A percentile compares a stretch with the other conserved stretches of the same genome.
These are phyloP conservation scores for Pichia ethanolica DNA, from an alignment of 805 yeast species.

Conservation along the genomic window DNA sequence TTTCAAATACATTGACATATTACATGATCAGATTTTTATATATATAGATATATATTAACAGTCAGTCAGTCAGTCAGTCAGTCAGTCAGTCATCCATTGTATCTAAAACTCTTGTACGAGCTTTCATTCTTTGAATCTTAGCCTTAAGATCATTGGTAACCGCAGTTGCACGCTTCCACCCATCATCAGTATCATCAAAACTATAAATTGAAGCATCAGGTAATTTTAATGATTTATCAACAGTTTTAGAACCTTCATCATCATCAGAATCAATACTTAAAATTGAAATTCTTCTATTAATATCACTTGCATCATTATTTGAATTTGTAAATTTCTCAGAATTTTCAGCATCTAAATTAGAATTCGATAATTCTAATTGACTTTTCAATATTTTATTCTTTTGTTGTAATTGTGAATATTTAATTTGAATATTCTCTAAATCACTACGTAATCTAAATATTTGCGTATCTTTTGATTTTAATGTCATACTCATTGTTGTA, in stretches of 20 bases:
- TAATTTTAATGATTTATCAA: constrained; percentile 9
- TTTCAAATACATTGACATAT: no score
- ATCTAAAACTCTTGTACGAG: constrained; percentile 33
- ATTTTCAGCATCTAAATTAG: constrained; percentile 1
- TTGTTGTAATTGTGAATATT: constrained; percentile 29
- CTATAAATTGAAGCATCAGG: constrained; percentile 22
- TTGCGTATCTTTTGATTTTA: constrained; percentile 66
- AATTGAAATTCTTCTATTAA: constrained; percentile 27
- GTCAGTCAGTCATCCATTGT: constrained; percentile 4
- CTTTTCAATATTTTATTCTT: constrained; percentile 14
- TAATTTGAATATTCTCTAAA: constrained; percentile 48
- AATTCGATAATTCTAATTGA: constrained; percentile 5
- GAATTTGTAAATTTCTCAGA: neutral
- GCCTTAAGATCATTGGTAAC: constrained; percentile 82
- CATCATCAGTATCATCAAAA: constrained; percentile 47
- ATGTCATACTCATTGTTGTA: constrained; percentile 40
- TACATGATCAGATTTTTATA: no score
- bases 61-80: no score
- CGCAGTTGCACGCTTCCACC: constrained; percentile 87
- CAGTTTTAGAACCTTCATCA: constrained; percentile 9
- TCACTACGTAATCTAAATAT: constrained; percentile 54
- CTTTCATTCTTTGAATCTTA: constrained; percentile 84
- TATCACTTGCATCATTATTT: constrained; percentile 16
- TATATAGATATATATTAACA: no score
- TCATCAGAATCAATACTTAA: constrained; percentile 25